These are phyloP conservation scores for Mycena vitilis DNA, from an alignment of 768 basidiomycete genomes.

Conservation along the genomic window DNA sequence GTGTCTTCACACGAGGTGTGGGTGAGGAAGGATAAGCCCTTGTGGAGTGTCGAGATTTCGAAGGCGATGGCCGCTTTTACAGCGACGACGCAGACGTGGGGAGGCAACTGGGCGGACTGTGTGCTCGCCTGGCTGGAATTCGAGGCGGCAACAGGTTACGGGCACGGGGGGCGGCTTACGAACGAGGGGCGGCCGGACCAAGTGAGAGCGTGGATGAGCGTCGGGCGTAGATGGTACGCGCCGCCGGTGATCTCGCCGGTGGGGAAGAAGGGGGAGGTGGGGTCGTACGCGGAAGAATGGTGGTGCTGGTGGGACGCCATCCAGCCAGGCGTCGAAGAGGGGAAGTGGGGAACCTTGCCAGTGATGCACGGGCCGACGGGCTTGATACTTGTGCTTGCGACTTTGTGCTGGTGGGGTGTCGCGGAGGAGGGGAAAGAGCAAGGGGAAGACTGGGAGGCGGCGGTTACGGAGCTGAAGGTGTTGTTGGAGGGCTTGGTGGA, in stretches of 20 bases:
- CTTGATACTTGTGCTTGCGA: background rate
- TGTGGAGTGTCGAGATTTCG: background rate
- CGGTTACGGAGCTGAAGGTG: background rate
- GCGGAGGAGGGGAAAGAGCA: too few relatives aligned
- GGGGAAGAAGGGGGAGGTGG: background rate
- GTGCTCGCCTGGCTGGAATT: background rate
- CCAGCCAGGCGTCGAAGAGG: background rate
- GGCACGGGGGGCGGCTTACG: background rate
- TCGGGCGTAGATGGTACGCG: background rate
- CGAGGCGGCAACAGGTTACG: background rate
- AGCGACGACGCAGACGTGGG: background rate
- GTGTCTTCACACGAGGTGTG: too few relatives aligned
- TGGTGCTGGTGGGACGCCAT: background rate
- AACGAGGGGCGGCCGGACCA: background rate
- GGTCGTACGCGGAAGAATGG: background rate
- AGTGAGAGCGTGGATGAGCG: background rate
- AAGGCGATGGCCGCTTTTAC: background rate
- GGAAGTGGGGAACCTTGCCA: background rate
- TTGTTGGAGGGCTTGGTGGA: background rate
- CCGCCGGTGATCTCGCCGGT: background rate
- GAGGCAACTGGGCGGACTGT: background rate
- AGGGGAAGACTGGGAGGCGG: background rate
- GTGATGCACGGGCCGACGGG: background rate
- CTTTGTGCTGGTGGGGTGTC: background rate
- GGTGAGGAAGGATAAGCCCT: background rate